Base-by-base conservation (phyloP, 1,139 yeast genomes). In the Geotrichum klebahnii region DNA sequence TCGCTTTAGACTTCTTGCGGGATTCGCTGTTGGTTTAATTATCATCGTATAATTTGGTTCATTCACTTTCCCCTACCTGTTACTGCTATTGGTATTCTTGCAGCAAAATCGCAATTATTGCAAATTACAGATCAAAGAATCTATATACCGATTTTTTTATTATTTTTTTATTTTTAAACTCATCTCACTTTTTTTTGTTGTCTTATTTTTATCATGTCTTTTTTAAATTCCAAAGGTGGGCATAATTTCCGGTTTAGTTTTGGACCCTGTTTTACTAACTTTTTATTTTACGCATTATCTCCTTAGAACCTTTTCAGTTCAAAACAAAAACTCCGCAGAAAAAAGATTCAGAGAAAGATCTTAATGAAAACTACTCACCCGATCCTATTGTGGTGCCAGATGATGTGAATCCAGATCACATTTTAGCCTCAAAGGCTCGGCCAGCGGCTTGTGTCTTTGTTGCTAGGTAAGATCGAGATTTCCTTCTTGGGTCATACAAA, bases 401-500 rank as follows among this genome's bases (percentile, higher is more conserved):
- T 23, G 20, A 17, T 16, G 17, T n/a, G 35, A 44, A 14, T 33
- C 16, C 24, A 17, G 22, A 20, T 26, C 22, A 35, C 32, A 35
- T 20, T 3, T 28, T 29, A 9, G 23, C 29, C 23, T 22, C 51
- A 8, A 49, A 49, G n/a, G 33, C 52, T 28, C 41, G 47, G n/a
- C 96, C 95, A 14, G 83, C 95, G 0, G 81, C 95, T 2, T 88
- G 96, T 66, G 85, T 87, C 1, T 88, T 88, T 70, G 96, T 88
- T 48, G 96, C 96, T 26, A 74, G 70, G 55, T 53, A 42, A n/a
- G 52, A 55, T 45, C 46, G 8, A 5, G 19, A 5, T 23, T 9
- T 23, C 6, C 20, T 34, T 34, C 19, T 40, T 26, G 29, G 14
- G 24, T 32, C 16, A 16, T 14, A 16, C 1, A 8, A 9, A 5